Conservation (phyloP, 2,329 filamentous ascomycete genomes). For the Paraconiothyrium brasiliense region DNA sequence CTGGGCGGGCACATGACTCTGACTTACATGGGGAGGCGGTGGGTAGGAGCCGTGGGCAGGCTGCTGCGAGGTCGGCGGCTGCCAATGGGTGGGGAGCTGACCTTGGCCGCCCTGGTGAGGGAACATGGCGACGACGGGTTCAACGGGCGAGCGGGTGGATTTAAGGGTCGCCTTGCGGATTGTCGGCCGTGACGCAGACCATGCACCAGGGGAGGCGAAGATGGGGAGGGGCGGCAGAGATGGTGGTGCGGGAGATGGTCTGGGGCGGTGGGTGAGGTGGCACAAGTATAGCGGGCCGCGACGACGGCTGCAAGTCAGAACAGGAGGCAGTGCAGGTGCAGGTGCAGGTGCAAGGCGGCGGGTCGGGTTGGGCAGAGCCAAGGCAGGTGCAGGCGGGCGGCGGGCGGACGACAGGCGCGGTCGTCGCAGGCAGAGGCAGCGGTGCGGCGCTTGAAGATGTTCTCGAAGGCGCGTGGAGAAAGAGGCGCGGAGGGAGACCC, state of each 20-base stretch:
- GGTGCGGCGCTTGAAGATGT: constrained; percentile 19
- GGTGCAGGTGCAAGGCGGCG: constrained; percentile 21
- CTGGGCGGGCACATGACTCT: constrained; percentile 24
- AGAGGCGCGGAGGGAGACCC: constrained; percentile 38
- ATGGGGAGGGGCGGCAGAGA: constrained; percentile 2
- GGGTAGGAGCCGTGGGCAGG: constrained; percentile 49
- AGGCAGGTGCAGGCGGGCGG: constrained; percentile 14
- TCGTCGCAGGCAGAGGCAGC: not conserved
- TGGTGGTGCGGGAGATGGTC: constrained; percentile 36
- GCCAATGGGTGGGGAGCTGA: constrained; percentile 51
- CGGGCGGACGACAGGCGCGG: constrained; percentile 12
- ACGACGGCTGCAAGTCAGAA: constrained; percentile 45
- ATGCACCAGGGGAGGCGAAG: constrained; percentile 26
- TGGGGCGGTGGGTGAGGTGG: constrained; percentile 38
- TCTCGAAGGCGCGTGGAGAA: constrained; percentile 37
- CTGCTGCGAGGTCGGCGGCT: constrained; percentile 47
- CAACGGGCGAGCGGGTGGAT: constrained; percentile 1
- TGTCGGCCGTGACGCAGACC: constrained; percentile 32
- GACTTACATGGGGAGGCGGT: constrained; percentile 49
- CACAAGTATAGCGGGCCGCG: constrained; percentile 44
- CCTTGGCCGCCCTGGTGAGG: constrained; percentile 49
- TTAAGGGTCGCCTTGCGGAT: constrained; percentile 11
- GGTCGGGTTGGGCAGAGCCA: constrained; percentile 13
- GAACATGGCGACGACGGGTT: constrained; percentile 36
- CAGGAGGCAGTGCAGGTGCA: constrained; percentile 24